A percentile compares a stretch with the other conserved stretches of the same genome.
Conservation (phyloP, 208 protist genomes). For the Endotrypanum monterogeii region DNA sequence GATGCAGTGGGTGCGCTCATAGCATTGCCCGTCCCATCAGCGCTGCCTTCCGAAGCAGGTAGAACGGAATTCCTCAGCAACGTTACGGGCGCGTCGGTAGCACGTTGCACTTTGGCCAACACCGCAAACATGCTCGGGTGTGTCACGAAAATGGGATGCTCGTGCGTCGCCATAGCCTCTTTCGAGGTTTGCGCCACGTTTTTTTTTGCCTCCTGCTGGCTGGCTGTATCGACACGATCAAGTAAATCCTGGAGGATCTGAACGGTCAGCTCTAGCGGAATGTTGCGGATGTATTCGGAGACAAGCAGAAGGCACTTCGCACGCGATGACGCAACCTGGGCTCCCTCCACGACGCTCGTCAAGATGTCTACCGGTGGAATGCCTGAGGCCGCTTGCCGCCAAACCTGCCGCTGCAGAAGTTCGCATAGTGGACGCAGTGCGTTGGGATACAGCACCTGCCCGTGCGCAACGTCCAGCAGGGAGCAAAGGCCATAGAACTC, state of each 20-base stretch:
- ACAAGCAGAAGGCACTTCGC: constrained; percentile 77
- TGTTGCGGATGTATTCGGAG: constrained; percentile 85
- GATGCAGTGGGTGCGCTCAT: not conserved
- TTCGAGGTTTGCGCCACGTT: not conserved
- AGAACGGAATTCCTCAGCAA: constrained; percentile 13
- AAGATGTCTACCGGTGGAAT: constrained; percentile 76
- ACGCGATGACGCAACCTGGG: constrained; percentile 14
- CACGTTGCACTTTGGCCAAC: constrained; percentile 88
- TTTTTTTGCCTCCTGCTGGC: constrained; percentile 1
- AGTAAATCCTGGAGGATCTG: constrained; percentile 71
- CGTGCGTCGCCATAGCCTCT: constrained; percentile 12
- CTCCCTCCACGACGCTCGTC: constrained; percentile 30
- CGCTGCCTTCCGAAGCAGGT: not conserved
- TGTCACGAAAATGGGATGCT: constrained; percentile 37
- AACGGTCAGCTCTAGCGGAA: constrained; percentile 80
- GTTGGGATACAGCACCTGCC: constrained; percentile 34
- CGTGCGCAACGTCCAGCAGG: constrained; percentile 65
- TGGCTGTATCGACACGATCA: constrained; percentile 46
- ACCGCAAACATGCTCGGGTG: constrained; percentile 77
- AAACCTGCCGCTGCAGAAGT: constrained; percentile 56
- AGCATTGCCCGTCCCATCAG: not conserved
- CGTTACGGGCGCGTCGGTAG: constrained; percentile 55
- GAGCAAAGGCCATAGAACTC: constrained; percentile 84
- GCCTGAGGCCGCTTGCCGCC: constrained; percentile 66
- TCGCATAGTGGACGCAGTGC: constrained; percentile 47